Conservation (phyloP, 768 basidiomycete genomes). For the Calvatia gigantea region DNA sequence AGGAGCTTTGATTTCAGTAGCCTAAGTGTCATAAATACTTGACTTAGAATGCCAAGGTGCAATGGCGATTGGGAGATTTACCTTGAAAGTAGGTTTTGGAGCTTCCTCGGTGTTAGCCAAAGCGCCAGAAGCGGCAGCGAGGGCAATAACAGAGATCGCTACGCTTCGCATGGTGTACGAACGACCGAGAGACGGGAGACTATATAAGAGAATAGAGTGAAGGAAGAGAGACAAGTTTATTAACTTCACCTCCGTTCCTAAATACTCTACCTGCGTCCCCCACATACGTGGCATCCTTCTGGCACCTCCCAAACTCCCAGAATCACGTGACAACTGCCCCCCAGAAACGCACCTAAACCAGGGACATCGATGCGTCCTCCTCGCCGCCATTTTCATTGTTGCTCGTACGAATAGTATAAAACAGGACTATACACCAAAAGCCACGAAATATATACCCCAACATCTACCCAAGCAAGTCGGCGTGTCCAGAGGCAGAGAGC, state of each 20-base stretch:
- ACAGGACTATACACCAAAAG: conserved; percentile 12
- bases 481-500: conserved; percentile 93
- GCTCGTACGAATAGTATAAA: conserved; percentile 7
- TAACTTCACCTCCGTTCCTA: conserved; percentile 24
- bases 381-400: background rate
- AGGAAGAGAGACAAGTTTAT: conserved; percentile 31
- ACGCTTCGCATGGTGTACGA: conserved; percentile 86
- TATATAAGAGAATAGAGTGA: conserved; percentile 30
- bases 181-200: conserved; percentile 45
- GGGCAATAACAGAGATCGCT: conserved; percentile 74
- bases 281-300: conserved; percentile 39
- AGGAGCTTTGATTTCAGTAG: conserved; percentile 75
- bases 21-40: conserved; percentile 36
- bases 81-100: conserved; percentile 68
- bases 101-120: conserved; percentile 55
- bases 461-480: conserved; percentile 70
- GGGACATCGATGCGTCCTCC: background rate
- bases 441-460: conserved; percentile 15
- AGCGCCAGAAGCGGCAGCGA: conserved; percentile 62
- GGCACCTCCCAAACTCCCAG: conserved; percentile 17
- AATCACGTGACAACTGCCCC: conserved; percentile 16
- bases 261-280: conserved; percentile 24
- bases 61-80: conserved; percentile 20
- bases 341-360: no score
- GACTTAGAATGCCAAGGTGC: conserved; percentile 9